Evolutionary conservation across 2,329 filamentous ascomycete species (phyloP), one percentile per base, ranked within the genome.

Genomic region (Pseudocercospora pini-densiflorae): DNA sequence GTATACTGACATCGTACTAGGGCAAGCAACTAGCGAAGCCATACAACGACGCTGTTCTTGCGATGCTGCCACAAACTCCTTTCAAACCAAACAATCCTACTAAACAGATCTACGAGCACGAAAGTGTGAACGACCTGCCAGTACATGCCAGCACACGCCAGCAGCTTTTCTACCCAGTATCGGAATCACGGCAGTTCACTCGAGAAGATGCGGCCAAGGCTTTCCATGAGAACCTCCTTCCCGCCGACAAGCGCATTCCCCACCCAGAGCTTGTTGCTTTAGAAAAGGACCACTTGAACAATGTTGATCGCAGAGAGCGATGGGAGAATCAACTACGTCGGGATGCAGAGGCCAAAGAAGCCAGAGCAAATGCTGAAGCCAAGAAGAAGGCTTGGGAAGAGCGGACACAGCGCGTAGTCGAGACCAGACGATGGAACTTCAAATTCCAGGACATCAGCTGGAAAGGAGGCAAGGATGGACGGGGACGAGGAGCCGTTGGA

Each of bases 21-120:
- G 89, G 88, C 64, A 93, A 94, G 82, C 85, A 84, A 67, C 81
- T 97, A 43, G 93, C 93, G 2, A 85, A 82, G 27, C 90, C 92
- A 12, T 97, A 97, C 78, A 85, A 90, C 24, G 86, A 86, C 64
- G 92, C 93, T 10, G 85, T 98, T 24, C 84, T 92, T 72, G 81
- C 82, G 36, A 97, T 97, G 93, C 83, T 98, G 5, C 93, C 93
- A 2, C 85, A 85, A 62, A 92, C 88, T n/a, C 81, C 81, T 3
- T 80, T 84, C 67, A 74, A 77, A 54, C 68, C 77, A 29, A 64
- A 73, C 27, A 57, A 61, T 31, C 68, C 66, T 27, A 59, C 36
- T 58, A 74, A 71, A 63, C 78, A 80, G 60, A 78, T 79, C 7
- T 80, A 80, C 29, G 75, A 77, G 8, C 87, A 90, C 74, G 88